Evolutionary conservation across 1,284 basidiomycete species (phyloP).

Genomic region (Porphyrellus sp.): DNA sequence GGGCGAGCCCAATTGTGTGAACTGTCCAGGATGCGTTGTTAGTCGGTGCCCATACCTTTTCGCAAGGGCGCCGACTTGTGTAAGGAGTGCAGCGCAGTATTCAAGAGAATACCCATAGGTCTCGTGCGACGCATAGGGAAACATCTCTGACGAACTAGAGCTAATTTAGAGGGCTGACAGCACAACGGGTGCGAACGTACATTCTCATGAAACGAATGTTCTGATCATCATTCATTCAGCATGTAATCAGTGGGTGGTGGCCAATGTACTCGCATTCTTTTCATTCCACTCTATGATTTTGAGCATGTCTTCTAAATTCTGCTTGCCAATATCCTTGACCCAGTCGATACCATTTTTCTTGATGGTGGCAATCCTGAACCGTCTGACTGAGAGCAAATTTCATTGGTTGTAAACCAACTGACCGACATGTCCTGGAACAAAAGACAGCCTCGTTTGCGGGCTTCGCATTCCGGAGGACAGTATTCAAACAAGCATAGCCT

Average conservation of each 20-base stretch:
- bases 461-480: constrained; percentile 68
- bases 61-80: constrained; percentile 68
- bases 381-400: neutral
- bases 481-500: constrained; percentile 84
- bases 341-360: constrained; percentile 79
- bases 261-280: constrained; percentile 50
- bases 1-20: constrained; percentile 81
- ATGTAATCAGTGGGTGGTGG: neutral
- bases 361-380: constrained; percentile 66
- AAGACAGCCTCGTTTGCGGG: constrained; percentile 64
- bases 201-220: constrained; percentile 78
- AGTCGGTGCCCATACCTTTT: constrained; percentile 76
- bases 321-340: constrained; percentile 73
- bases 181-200: constrained; percentile 7
- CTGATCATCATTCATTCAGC: constrained; percentile 25
- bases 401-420: constrained; percentile 4
- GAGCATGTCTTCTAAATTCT: constrained; percentile 71
- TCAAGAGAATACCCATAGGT: constrained; percentile 78
- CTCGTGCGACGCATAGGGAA: constrained; percentile 85
- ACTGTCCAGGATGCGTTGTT: constrained; percentile 87
- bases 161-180: constrained; percentile 1
- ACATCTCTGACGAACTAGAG: constrained; percentile 75
- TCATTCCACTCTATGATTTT: constrained; percentile 85
- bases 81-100: constrained; percentile 45
- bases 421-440: constrained; percentile 70